Evolutionary conservation across 2,329 filamentous ascomycete genomes (phyloP), one percentile per base, ranked within the genome.

Genomic region (Daldinia eschscholtzii): DNA sequence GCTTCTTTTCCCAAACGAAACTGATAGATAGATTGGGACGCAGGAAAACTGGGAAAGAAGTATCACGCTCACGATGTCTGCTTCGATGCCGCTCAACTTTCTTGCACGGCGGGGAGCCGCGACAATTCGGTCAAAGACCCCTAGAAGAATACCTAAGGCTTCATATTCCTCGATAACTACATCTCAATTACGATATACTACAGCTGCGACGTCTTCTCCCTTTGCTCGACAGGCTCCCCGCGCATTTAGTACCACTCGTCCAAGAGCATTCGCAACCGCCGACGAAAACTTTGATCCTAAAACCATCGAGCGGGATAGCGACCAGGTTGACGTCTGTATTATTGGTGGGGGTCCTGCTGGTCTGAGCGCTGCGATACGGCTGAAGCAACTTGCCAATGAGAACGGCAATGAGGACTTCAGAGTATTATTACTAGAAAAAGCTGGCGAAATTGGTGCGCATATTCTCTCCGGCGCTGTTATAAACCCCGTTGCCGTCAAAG

Each of bases 391-490:
- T 57, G 96, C 96, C 74, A 98, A 94, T 77, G 93, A 94, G 78
- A 93, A 93, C 37, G 95, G 96, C 70, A 97, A 98, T 80, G 94
- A 98, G 70, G 94, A 98, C 70, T 98, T 99, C 79, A 88, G 96
- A 37, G 95, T 99, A 10, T 84, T 99, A 65, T 84, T 99, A 41
- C 85, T 99, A 67, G 96, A 99, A 80, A 99, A 99, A 83, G 94
- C 96, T 2, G 93, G 94, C 70, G 96, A 99, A 80, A 83, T 99
- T 67, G 96, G 96, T 60, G 94, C 94, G 30, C 96, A 99, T 80
- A 97, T 97, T 70, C 87, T 99, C 41, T 98, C 95, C 18, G 96
- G 96, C 67, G 97, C 97, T 76, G 96, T 99, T 55, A 91, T 99
- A 73, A 90, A 99, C 80, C 95, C 96, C 2, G 90, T 89, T 35